Evolutionary conservation across 805 yeast genomes (phyloP), one percentile per base, ranked within the genome.

Genomic region (Candida michaelii): DNA sequence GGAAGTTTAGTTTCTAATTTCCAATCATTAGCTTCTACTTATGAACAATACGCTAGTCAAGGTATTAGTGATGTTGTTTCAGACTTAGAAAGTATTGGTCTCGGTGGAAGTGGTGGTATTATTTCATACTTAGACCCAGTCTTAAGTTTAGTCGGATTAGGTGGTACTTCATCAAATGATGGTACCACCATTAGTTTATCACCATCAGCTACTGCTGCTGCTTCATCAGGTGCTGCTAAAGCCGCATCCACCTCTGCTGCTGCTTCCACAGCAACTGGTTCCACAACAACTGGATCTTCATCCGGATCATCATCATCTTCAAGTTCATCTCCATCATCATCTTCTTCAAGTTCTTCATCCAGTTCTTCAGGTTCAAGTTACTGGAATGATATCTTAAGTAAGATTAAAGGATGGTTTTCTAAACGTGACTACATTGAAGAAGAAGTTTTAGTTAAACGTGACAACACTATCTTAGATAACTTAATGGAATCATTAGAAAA

Each of bases 401-500:
- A 39, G 8, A 36, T 49, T 23, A 29, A 11, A n/a, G 47, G 52
- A 4, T 49, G 49, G 43, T 45, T 51, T 36, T 35, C 39, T 23
- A 51, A 48, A 36, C 50, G 56, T 36, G 48, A 46, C 16, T 25
- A 36, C 2, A 34, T 36, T 14, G 44, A 30, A n/a, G 21, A 35
- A 14, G 33, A 15, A 31, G 24, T 7, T 17, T 41, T 18, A 41
- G 13, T 10, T 13, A 52, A 49, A 37, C 47, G 55, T 44, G 56
- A 54, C 11, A 46, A 52, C 30, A 48, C 43, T 23, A 45, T 60
- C 10, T 41, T 62, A 10, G 42, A 54, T 34, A 54, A 59, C 29
- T 45, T 60, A 12, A 46, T 59, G 37, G 62, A 60, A 13, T 58
- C 64, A 10, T 55, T 62, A 43, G 61, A 48, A 5, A 46, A 52